Conservation (phyloP, 345 rosid species). For the Syzygium aqueum region DNA sequence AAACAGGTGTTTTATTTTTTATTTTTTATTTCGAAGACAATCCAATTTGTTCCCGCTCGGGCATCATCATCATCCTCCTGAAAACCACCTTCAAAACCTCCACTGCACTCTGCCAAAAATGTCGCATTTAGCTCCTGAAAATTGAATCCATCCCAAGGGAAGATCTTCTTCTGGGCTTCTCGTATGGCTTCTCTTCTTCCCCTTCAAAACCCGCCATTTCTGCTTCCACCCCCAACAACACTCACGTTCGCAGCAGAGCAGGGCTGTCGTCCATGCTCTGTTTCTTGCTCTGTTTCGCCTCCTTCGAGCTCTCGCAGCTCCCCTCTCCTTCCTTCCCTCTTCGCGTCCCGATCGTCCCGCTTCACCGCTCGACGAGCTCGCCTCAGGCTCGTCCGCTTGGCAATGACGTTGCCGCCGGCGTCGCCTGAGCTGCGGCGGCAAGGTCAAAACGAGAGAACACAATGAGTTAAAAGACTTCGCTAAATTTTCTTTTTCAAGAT, state of each 20-base stretch:
- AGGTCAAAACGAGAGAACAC: background rate
- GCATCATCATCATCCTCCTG: background rate
- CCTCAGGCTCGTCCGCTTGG: constrained; percentile 18
- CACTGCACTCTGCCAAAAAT: background rate
- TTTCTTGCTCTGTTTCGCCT: constrained; percentile 22
- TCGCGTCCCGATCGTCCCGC: constrained; percentile 22
- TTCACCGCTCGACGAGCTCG: constrained; percentile 27
- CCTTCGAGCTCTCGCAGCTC: constrained; percentile 45
- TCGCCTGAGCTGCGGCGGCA: constrained; percentile 34
- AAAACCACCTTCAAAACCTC: background rate
- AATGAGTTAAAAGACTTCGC: background rate
- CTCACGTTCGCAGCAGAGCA: background rate
- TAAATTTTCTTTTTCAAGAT: background rate
- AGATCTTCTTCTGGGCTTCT: constrained; percentile 46
- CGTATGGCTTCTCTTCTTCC: constrained; percentile 52
- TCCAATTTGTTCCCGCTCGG: background rate
- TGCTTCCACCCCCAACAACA: background rate
- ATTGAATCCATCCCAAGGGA: constrained; percentile 18
- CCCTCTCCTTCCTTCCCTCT: constrained; percentile 34
- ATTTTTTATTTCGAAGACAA: too few species aligned
- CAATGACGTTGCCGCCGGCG: constrained; percentile 5
- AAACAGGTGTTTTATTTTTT: too few species aligned
- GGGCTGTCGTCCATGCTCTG: background rate
- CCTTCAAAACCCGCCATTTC: constrained; percentile 33
- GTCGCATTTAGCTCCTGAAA: constrained; percentile 19